phyloP scores from a whole-genome alignment of 2,329 filamentous ascomycete genomes.

The Botrytis medusae region DNA sequence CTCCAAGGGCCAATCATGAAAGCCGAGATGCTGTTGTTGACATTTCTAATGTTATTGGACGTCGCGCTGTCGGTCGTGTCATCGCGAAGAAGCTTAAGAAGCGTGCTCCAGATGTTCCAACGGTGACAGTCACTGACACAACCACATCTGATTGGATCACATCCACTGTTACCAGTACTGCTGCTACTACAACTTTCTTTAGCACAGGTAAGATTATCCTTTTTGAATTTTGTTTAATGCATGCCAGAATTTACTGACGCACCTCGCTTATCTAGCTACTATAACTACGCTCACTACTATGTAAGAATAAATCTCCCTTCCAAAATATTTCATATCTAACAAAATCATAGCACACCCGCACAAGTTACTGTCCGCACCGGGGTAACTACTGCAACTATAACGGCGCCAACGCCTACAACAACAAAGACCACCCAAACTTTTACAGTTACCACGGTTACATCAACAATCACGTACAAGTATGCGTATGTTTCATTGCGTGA shows the following conservation, averaged over 20 bases:
- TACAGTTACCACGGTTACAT: background rate
- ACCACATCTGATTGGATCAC: conserved; percentile 17
- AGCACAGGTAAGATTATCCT: conserved; percentile 12
- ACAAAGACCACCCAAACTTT: conserved; percentile 4
- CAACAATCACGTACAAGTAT: conserved; percentile 16
- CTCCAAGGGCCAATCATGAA: background rate
- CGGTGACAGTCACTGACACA: conserved; percentile 16
- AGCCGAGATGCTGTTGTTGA: conserved; percentile 11
- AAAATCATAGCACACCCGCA: conserved; percentile 11
- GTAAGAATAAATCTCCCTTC: background rate
- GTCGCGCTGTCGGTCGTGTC: conserved; percentile 16
- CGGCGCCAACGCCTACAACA: conserved; percentile 15
- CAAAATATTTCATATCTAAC: background rate
- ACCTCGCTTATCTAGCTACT: background rate
- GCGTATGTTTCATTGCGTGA: conserved; percentile 9
- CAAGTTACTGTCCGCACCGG: conserved; percentile 13
- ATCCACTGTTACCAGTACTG: conserved; percentile 13
- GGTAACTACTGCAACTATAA: conserved; percentile 12
- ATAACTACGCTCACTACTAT: background rate
- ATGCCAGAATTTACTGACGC: background rate
- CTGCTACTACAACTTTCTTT: conserved; percentile 16
- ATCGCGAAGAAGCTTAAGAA: conserved; percentile 19
- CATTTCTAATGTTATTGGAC: conserved; percentile 15
- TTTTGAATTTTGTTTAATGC: no score
- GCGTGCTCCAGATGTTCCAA: conserved; percentile 20